Percentiles rank a stretch among this genome's conserved stretches.
Conservation (phyloP, 2,329 filamentous ascomycete species). For the Trichoderma brevicompactum region DNA sequence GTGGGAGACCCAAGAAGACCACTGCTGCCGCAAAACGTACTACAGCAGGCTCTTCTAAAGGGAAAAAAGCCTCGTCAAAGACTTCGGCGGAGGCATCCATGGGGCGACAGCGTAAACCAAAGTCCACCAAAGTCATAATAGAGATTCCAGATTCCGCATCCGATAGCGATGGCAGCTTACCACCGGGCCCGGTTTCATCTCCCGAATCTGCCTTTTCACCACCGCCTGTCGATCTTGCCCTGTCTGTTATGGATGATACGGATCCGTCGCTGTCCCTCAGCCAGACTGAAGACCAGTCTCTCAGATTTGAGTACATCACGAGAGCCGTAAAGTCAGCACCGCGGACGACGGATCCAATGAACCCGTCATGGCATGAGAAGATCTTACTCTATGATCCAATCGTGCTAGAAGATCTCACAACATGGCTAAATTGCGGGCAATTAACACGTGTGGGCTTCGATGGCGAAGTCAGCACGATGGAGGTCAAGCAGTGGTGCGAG, state of each 20-base stretch:
- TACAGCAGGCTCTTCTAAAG: conserved; percentile 27
- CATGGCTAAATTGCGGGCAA: conserved; percentile 78
- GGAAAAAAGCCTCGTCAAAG: conserved; percentile 23
- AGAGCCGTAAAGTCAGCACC: conserved; percentile 58
- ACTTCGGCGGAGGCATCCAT: conserved; percentile 33
- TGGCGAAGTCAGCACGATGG: conserved; percentile 62
- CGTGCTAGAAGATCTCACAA: conserved; percentile 80
- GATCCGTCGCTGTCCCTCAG: conserved; percentile 48
- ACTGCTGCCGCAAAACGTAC: conserved; percentile 27
- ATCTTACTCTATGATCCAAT: conserved; percentile 94
- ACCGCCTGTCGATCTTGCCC: conserved; percentile 48
- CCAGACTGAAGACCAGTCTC: conserved; percentile 49
- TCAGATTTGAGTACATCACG: conserved; percentile 58
- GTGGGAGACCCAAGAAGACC: conserved; percentile 50
- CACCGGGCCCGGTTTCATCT: conserved; percentile 43
- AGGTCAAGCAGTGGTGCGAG: conserved; percentile 90
- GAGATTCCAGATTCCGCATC: conserved; percentile 60
- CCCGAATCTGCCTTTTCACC: conserved; percentile 50
- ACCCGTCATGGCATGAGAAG: conserved; percentile 84
- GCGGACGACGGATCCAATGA: conserved; percentile 51
- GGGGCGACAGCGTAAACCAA: conserved; percentile 29
- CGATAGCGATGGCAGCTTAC: conserved; percentile 40
- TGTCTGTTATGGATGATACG: conserved; percentile 51
- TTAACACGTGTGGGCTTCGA: conserved; percentile 67
- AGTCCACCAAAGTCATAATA: conserved; percentile 35